Base-by-base conservation (phyloP, 2,329 filamentous ascomycete genomes). In the Venturia oleaginea region DNA sequence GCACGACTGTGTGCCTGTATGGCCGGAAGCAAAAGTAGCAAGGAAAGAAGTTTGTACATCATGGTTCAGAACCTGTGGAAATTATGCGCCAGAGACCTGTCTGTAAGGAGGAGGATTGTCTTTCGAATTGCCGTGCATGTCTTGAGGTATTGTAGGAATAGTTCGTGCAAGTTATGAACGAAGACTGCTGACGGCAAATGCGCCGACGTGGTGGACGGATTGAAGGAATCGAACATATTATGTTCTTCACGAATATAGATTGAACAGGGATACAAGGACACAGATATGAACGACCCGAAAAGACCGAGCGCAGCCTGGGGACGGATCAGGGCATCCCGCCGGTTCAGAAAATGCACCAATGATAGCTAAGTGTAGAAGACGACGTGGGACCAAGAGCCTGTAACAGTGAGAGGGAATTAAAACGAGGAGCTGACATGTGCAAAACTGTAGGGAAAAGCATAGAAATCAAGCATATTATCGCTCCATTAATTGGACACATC, bases 401-500 rank as follows among this genome's bases (percentile, higher is more conserved):
- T 13, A 13, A 37, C 8, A 10, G 34, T 13, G 8, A 7, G 43
- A 46, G 19, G 6, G n/a, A n/a, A n/a, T n/a, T n/a, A 46, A 22
- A 5, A n/a, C 3, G 19, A 46, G 19, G 19, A 2, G 19, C n/a
- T 6, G 42, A 46, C 11, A 17, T 42, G 40, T 13, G 5, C 40
- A 15, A 42, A 2, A 42, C 40, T 42, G 40, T n/a, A 5, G 40
- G 11, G 5, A 42, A 19, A 15, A 17, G 17, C 40, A 42, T 42
- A 5, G 40, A 15, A 51, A 51, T 51, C 22, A 27, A 27, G 7
- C 46, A 51, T 22, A 10, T 51, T 17, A 3, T 10, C 6, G 1
- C 7, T 57, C 22, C 24, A 46, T 37, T 34, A 34, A 15, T 43
- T 24, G 6, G 61, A 62, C 27, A 66, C 59, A 43, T 66, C 62